Evolutionary conservation across 495 filamentous ascomycete species (phyloP).

Genomic region (Talaromyces proteolyticus): DNA sequence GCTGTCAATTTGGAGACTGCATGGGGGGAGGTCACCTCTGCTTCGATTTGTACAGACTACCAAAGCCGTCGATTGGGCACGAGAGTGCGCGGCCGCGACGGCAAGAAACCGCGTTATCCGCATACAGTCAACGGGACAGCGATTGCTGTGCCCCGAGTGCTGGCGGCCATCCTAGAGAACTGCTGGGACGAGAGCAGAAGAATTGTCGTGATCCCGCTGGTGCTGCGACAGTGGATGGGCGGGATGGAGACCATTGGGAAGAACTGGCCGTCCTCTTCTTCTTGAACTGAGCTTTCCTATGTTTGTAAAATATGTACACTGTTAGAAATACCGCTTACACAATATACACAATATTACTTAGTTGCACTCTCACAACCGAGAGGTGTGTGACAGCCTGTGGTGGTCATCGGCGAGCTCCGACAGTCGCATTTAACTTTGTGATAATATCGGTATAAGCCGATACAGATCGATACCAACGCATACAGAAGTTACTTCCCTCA

Average conservation of each 20-base stretch:
- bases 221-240: conserved; percentile 76
- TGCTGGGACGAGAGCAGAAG: conserved; percentile 68
- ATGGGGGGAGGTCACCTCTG: conserved; percentile 90
- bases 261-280: neutral
- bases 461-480: neutral
- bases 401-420: neutral
- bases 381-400: no score
- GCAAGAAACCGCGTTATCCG: conserved; percentile 51
- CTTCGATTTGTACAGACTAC: conserved; percentile 92
- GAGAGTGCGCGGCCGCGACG: conserved; percentile 42
- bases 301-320: neutral
- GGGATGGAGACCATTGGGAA: conserved; percentile 59
- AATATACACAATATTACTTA: no score
- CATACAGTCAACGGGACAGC: conserved; percentile 94
- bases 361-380: no score
- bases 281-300: neutral
- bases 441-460: neutral
- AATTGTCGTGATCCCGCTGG: conserved; percentile 68
- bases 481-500: no score
- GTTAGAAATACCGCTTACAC: no score
- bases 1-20: conserved; percentile 55
- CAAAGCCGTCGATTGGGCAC: conserved; percentile 80
- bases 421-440: no score
- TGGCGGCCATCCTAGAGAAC: conserved; percentile 91
- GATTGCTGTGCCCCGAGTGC: conserved; percentile 79